phyloP scores from a whole-genome alignment of 164 flowering plant genomes.

The Nymphaea colorata region DNA sequence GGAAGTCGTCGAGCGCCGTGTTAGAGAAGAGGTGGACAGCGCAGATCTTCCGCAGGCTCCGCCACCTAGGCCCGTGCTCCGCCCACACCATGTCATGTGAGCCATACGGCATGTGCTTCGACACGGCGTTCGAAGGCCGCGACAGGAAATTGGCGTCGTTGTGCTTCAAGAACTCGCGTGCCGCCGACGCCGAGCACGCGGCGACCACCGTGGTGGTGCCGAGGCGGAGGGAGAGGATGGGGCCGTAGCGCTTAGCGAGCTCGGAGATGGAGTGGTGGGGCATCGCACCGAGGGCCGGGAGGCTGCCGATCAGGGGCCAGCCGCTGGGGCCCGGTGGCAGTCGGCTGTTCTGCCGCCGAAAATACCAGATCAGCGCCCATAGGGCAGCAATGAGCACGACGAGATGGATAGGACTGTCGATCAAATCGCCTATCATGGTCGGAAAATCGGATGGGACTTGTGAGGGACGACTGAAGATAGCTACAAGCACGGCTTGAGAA shows the following conservation, averaged over 20 bases:
- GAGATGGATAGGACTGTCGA: not conserved
- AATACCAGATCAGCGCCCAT: not conserved
- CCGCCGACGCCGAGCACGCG: constrained; percentile 62
- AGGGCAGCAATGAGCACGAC: not conserved
- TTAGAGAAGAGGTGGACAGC: constrained; percentile 67
- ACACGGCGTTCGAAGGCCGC: constrained; percentile 76
- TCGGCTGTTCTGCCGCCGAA: not conserved
- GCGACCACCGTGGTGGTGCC: constrained; percentile 73
- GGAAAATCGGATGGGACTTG: no score
- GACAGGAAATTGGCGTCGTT: constrained; percentile 68
- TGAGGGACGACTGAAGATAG: no score
- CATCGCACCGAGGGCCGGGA: constrained; percentile 60
- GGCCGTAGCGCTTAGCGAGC: constrained; percentile 56
- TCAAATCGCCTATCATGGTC: no score
- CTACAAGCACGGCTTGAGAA: no score
- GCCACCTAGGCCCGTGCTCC: constrained; percentile 82
- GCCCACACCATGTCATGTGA: constrained; percentile 81
- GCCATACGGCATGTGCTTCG: constrained; percentile 64
- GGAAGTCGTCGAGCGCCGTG: constrained; percentile 66
- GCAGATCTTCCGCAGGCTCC: constrained; percentile 64
- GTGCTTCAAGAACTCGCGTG: constrained; percentile 52
- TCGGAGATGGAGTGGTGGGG: constrained; percentile 70
- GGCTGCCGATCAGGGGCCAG: constrained; percentile 90
- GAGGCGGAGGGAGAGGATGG: constrained; percentile 48
- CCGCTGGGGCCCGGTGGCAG: constrained; percentile 14